Conservation (phyloP, 1,139 yeast genomes). For the Keqinozyma sinolaborantium region DNA sequence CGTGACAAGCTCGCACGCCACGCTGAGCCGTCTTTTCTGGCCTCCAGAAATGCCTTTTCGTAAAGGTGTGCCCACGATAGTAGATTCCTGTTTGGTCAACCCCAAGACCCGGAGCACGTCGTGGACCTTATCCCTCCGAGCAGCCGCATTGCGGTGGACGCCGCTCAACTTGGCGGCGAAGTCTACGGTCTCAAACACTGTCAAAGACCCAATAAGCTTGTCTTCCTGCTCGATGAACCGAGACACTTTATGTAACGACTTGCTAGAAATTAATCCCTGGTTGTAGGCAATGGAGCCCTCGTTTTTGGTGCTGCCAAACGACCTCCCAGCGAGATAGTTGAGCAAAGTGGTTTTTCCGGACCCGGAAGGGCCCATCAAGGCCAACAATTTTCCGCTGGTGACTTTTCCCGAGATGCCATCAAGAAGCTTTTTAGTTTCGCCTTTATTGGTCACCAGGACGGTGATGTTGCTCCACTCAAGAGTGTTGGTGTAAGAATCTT, state of each 20-base stretch:
- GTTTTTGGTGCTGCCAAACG: constrained; percentile 9
- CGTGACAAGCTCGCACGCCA: constrained; percentile 22
- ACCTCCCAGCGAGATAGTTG: constrained; percentile 16
- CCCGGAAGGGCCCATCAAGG: constrained; percentile 24
- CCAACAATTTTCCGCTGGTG: constrained; percentile 21
- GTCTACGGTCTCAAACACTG: constrained; percentile 20
- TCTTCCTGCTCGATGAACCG: constrained; percentile 25
- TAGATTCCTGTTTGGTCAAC: constrained; percentile 13
- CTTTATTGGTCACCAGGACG: too few relatives aligned
- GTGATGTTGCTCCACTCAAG: too few relatives aligned
- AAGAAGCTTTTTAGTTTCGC: constrained; percentile 6
- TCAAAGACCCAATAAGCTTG: constrained; percentile 18
- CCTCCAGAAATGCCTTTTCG: constrained; percentile 22
- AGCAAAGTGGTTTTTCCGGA: constrained; percentile 21
- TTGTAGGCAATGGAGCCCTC: constrained; percentile 6
- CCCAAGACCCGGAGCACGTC: constrained; percentile 17
- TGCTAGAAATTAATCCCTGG: constrained; percentile 5
- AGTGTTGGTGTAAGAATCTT: too few relatives aligned
- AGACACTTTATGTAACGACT: constrained; percentile 19
- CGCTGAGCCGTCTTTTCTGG: constrained; percentile 22
- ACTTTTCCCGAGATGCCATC: constrained; percentile 20
- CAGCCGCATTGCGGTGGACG: constrained; percentile 5
- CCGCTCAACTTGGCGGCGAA: constrained; percentile 19
- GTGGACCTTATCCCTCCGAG: constrained; percentile 12
- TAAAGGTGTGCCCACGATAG: constrained; percentile 19